Conservation (phyloP, 2,329 filamentous ascomycete species). For the Pestalotiopsis sp. region DNA sequence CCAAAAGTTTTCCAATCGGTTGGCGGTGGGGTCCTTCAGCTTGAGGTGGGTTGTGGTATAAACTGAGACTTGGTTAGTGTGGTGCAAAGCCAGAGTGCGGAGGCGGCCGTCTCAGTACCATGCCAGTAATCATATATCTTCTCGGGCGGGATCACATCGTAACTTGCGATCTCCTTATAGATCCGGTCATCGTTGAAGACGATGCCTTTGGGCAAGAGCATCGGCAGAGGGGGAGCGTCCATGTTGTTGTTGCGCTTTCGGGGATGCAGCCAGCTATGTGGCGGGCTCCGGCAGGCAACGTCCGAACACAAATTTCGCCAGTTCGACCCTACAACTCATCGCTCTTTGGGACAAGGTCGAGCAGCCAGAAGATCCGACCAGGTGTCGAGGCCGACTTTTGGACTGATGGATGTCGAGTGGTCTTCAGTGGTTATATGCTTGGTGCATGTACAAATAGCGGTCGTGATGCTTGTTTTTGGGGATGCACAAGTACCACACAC, state of each 20-base stretch:
- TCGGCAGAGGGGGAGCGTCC: conserved; percentile 31
- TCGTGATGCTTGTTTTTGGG: not conserved
- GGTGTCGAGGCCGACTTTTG: no score
- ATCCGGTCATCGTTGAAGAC: conserved; percentile 55
- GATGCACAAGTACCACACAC: not conserved
- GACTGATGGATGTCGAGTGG: not conserved
- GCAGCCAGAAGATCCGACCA: not conserved
- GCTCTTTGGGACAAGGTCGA: not conserved
- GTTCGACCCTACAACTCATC: not conserved
- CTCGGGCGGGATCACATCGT: conserved; percentile 51
- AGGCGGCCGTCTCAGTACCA: conserved; percentile 42
- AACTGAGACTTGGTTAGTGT: conserved; percentile 42
- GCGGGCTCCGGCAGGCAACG: not conserved
- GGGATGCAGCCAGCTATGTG: conserved; percentile 17
- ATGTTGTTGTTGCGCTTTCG: conserved; percentile 24
- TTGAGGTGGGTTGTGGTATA: conserved; percentile 63
- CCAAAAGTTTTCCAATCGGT: conserved; percentile 67
- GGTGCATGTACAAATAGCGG: not conserved
- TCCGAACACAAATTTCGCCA: conserved; percentile 1
- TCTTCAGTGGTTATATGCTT: conserved; percentile 1
- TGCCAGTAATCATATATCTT: conserved; percentile 61
- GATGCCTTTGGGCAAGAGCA: conserved; percentile 60
- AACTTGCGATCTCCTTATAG: conserved; percentile 57
- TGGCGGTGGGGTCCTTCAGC: conserved; percentile 63
- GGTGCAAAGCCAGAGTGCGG: conserved; percentile 7